These are phyloP conservation scores for Dimocarpus longan DNA, from an alignment of 345 rosid genomes.

Conservation along the genomic window DNA sequence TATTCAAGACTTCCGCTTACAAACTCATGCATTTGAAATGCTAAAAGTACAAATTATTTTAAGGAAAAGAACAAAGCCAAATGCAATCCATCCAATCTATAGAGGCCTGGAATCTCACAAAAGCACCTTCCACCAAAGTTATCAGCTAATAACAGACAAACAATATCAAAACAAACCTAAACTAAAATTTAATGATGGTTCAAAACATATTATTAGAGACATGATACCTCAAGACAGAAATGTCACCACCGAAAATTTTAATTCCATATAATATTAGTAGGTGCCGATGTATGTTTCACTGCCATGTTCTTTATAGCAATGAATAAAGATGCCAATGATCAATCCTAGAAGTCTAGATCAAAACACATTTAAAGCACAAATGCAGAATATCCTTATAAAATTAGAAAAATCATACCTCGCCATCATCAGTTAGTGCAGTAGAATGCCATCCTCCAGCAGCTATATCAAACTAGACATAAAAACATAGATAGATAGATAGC, in stretches of 20 bases:
- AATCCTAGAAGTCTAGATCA: slow-evolving; percentile 6
- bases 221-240: neutral
- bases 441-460: slow-evolving; percentile 99
- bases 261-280: neutral
- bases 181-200: neutral
- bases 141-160: neutral
- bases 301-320: neutral
- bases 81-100: neutral
- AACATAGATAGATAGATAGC: slow-evolving; percentile 7
- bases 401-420: slow-evolving; percentile 60
- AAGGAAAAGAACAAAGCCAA: neutral
- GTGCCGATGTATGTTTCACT: neutral
- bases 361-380: neutral
- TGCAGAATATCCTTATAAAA: slow-evolving; percentile 8
- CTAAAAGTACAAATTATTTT: neutral
- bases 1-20: neutral
- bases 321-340: neutral
- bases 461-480: slow-evolving; percentile 77
- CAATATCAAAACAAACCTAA: neutral
- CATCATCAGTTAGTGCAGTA: slow-evolving; percentile 76
- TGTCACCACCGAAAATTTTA: neutral
- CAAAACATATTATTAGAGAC: neutral
- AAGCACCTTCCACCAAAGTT: neutral
- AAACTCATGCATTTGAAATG: neutral
- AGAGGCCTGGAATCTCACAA: neutral